phyloP scores from a whole-genome alignment of 345 rosid genomes.

The Trapa incisa region DNA sequence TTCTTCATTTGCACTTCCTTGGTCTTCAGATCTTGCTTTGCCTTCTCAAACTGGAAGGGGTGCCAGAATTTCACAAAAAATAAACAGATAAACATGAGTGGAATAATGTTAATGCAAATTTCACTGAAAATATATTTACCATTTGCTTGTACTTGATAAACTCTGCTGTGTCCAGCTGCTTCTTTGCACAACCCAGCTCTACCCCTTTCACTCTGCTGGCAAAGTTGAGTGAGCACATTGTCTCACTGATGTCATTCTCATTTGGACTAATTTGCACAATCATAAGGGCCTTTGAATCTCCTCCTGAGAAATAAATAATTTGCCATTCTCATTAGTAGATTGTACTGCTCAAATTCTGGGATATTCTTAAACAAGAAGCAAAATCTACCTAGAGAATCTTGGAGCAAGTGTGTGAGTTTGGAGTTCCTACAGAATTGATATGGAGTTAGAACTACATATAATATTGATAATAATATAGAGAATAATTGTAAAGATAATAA shows the following conservation, averaged over 20 bases:
- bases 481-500: background rate
- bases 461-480: too few species aligned
- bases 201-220: slow-evolving; percentile 95
- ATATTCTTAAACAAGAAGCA: background rate
- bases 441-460: background rate
- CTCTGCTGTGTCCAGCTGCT: slow-evolving; percentile 67
- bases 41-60: slow-evolving; percentile 49
- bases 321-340: background rate
- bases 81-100: background rate
- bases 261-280: slow-evolving; percentile 92
- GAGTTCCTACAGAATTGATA: slow-evolving; percentile 54
- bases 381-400: slow-evolving; percentile 73
- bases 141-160: slow-evolving; percentile 71
- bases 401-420: slow-evolving; percentile 95
- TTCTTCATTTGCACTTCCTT: slow-evolving; percentile 75
- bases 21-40: slow-evolving; percentile 72
- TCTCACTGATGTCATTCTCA: slow-evolving; percentile 71
- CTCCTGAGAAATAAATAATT: slow-evolving; percentile 48
- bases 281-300: slow-evolving; percentile 95
- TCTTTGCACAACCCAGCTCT: slow-evolving; percentile 87
- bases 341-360: background rate
- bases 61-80: background rate
- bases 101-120: background rate
- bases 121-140: slow-evolving; percentile 25
- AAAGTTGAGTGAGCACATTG: slow-evolving; percentile 83